A percentile compares a stretch with the other conserved stretches of the same genome.
phyloP scores from a whole-genome alignment of 352 stramenopile genomes.

The Pythium volutum region DNA sequence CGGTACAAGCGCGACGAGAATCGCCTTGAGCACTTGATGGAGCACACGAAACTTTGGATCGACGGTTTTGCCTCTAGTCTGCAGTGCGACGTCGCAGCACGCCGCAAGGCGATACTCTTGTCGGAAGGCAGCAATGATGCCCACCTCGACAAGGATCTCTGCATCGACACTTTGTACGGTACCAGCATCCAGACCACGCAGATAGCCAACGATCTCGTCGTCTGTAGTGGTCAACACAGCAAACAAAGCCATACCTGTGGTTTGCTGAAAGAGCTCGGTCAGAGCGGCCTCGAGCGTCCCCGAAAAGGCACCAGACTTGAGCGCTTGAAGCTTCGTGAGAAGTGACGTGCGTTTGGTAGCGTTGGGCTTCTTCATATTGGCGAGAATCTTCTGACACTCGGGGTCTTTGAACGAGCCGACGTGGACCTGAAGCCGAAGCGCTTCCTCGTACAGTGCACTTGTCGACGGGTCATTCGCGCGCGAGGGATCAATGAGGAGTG shows the following conservation, averaged over 20 bases:
- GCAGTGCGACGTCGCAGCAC: conserved; percentile 47
- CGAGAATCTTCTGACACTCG: conserved; percentile 74
- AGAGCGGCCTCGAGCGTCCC: conserved; percentile 39
- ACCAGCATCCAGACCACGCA: conserved; percentile 29
- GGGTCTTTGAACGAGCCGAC: conserved; percentile 69
- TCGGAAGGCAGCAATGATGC: conserved; percentile 46
- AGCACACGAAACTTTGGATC: conserved; percentile 42
- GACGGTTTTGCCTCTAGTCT: conserved; percentile 54
- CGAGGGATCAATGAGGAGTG: conserved; percentile 33
- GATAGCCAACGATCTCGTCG: conserved; percentile 36
- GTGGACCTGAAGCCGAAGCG: conserved; percentile 62
- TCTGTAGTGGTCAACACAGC: conserved; percentile 27
- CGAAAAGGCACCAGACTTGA: conserved; percentile 50
- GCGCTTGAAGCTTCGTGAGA: conserved; percentile 60
- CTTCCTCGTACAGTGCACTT: conserved; percentile 59
- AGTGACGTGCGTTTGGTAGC: conserved; percentile 42
- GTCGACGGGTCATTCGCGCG: conserved; percentile 24
- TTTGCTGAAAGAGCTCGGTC: conserved; percentile 63
- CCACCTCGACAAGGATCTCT: conserved; percentile 57
- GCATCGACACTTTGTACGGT: conserved; percentile 39
- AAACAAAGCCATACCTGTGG: conserved; percentile 42
- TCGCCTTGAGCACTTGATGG: conserved; percentile 51
- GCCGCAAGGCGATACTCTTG: conserved; percentile 30
- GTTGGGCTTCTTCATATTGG: conserved; percentile 45
- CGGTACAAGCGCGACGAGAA: conserved; percentile 35